Base-by-base conservation (phyloP, 1,139 yeast genomes). In the Magnusiomyces tetraspermus region DNA sequence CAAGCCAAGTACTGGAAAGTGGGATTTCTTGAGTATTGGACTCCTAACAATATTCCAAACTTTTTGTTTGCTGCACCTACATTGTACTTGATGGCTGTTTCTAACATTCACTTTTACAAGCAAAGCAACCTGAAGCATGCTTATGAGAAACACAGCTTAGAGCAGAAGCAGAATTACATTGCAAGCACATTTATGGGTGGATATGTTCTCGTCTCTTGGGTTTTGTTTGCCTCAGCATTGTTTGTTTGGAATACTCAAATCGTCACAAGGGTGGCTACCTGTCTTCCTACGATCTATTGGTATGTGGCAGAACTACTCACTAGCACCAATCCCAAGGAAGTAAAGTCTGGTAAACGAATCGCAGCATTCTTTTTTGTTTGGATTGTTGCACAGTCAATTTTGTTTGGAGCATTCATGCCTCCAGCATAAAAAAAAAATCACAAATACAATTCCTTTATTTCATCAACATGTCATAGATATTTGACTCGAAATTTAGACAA, bases 1-100 rank as follows among this genome's bases (percentile, higher is more conserved):
- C 98, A 92, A 67, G 57, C 70, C 1, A 75, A 81, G 58, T 90
- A 92, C 67, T 92, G 98, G 98, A 77, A 80, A 60, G 76, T 75
- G 48, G 98, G 98, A 0, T 80, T 90, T 53, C 68, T 92, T 50
- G 73, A 70, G 48, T 92, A 92, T 67, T 92, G 96, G 94, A 83
- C 94, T 0, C 59, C 74, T 0, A 81, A 80, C 61, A 90, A 92
- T 62, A 67, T 87, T 15, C 96, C 97, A 11, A 86, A 90, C 65
- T 90, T 92, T 63, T 38, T 82, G n/a, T 73, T 92, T 61, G 94
- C 88, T 0, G 57, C 76, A 0, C 98, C 97, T 1, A 78, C 82
- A 13, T 63, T 85, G 2, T 33, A 70, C 1, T 61, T 83, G 2
- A 55, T 79, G 11, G 44, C 56, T 60, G 68, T 57, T 37, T 68